phyloP scores from a whole-genome alignment of 352 stramenopile species.

The Elongisporangium anandrum region DNA sequence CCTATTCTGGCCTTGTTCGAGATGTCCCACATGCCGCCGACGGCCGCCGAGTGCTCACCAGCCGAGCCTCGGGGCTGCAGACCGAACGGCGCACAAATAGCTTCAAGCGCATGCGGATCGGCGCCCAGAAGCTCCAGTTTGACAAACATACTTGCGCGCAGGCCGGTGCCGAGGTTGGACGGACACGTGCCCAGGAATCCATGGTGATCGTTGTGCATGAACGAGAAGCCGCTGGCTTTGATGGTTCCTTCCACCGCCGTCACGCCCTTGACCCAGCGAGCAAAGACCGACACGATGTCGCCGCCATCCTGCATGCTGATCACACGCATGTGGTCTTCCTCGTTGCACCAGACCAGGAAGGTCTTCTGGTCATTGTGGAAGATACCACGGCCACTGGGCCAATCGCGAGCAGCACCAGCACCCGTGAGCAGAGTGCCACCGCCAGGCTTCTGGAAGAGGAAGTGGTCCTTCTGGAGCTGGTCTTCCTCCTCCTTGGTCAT shows the following conservation, averaged over 20 bases:
- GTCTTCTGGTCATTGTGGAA: constrained; percentile 91
- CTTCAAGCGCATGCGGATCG: constrained; percentile 64
- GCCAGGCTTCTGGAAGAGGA: constrained; percentile 93
- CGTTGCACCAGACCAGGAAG: constrained; percentile 89
- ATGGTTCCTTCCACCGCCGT: constrained; percentile 71
- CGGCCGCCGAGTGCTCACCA: constrained; percentile 77
- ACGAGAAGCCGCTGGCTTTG: constrained; percentile 73
- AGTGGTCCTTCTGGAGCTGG: constrained; percentile 88
- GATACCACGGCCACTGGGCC: constrained; percentile 90
- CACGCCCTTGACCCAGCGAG: constrained; percentile 78
- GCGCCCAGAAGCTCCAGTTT: constrained; percentile 76
- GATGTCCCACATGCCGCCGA: constrained; percentile 90
- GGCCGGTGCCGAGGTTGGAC: constrained; percentile 83
- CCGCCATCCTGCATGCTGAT: constrained; percentile 89
- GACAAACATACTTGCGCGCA: constrained; percentile 84
- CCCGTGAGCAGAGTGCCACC: constrained; percentile 79
- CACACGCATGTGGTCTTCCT: constrained; percentile 90
- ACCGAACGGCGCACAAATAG: constrained; percentile 69
- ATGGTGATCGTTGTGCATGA: constrained; percentile 90
- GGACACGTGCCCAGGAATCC: constrained; percentile 85
- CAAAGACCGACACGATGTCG: constrained; percentile 90
- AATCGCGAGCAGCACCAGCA: constrained; percentile 88
- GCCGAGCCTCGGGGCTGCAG: constrained; percentile 78
- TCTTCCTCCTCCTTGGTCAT: constrained; percentile 91
- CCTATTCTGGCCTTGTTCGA: constrained; percentile 93